Evolutionary conservation across 495 filamentous ascomycete species (phyloP).

Genomic region (Penicillium cosmopolitanum): DNA sequence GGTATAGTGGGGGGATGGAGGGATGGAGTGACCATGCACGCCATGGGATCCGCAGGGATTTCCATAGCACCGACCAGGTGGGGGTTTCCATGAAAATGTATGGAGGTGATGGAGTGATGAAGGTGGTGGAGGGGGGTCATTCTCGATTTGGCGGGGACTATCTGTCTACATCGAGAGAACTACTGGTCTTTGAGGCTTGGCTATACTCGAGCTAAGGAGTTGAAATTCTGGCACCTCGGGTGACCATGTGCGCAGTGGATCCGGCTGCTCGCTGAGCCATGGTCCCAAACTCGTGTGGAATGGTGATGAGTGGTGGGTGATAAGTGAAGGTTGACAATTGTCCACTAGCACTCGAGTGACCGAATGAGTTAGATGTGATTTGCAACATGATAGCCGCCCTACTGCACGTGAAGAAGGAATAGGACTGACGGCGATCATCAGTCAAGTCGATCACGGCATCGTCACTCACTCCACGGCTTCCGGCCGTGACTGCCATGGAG

Average conservation of each 20-base stretch:
- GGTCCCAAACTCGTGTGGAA: not conserved
- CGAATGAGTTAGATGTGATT: constrained; percentile 16
- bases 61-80: constrained; percentile 7
- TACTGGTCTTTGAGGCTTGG: constrained; percentile 2
- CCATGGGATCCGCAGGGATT: constrained; percentile 14
- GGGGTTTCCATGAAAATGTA: constrained; percentile 5
- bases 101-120: not conserved
- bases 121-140: constrained; percentile 1
- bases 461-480: not conserved
- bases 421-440: constrained; percentile 9
- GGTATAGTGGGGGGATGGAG: not conserved
- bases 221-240: constrained; percentile 2
- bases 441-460: constrained; percentile 6
- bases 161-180: constrained; percentile 14
- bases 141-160: constrained; percentile 16
- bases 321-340: not conserved
- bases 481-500: not conserved
- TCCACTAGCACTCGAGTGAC: not conserved
- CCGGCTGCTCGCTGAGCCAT: not conserved
- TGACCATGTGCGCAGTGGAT: constrained; percentile 4
- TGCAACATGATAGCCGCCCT: constrained; percentile 22
- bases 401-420: constrained; percentile 26
- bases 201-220: not conserved
- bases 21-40: constrained; percentile 14
- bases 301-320: not conserved